phyloP scores from a whole-genome alignment of 495 filamentous ascomycete genomes.

The Aspergillus egyptiacus region DNA sequence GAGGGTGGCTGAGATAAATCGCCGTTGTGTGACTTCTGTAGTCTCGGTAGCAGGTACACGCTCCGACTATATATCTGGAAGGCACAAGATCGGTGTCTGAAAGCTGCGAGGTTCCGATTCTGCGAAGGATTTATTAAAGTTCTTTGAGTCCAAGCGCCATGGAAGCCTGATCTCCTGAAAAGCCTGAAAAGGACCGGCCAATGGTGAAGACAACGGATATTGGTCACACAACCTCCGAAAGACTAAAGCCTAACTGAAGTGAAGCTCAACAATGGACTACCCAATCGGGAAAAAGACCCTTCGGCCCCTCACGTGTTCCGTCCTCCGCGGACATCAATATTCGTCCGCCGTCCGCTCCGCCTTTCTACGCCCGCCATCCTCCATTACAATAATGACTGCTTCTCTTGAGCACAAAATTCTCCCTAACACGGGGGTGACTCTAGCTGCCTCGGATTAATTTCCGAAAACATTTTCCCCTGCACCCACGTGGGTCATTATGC shows the following conservation, averaged over 20 bases:
- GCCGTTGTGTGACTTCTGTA: too few relatives aligned
- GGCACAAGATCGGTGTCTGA: neutral
- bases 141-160: neutral
- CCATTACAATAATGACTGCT: too few relatives aligned
- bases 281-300: neutral
- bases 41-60: neutral
- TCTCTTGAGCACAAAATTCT: too few relatives aligned
- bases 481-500: slow-evolving; percentile 4
- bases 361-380: neutral
- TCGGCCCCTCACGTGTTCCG: neutral
- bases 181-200: neutral
- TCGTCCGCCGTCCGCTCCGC: slow-evolving; percentile 10
- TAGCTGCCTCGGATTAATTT: neutral
- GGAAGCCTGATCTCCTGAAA: too few relatives aligned
- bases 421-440: neutral
- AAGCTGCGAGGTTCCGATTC: neutral
- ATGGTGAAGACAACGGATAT: neutral
- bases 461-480: neutral
- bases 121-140: neutral
- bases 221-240: neutral
- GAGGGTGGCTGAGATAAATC: too few relatives aligned
- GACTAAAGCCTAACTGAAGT: neutral
- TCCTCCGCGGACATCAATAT: slow-evolving; percentile 10
- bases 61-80: neutral
- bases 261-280: neutral